A percentile compares a stretch with the other conserved stretches of the same genome.
These are phyloP conservation scores for Coniferiporia weirii DNA, from an alignment of 1,284 basidiomycete genomes.

Conservation along the genomic window DNA sequence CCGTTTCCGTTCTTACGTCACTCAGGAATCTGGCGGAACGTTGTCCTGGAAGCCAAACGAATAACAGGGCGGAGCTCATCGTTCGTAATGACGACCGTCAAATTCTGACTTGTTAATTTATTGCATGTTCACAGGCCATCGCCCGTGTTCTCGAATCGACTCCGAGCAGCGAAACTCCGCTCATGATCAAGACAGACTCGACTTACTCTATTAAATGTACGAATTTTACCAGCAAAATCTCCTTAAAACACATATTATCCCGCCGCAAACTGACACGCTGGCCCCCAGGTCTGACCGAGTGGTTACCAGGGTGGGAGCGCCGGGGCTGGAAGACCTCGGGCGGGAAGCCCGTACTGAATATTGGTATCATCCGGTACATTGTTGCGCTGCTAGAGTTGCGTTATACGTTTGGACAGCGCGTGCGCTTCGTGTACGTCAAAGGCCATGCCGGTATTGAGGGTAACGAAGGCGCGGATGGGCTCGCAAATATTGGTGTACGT, in stretches of 20 bases:
- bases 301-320: slow-evolving; percentile 58
- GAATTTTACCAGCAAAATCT: slow-evolving; percentile 16
- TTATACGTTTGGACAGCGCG: slow-evolving; percentile 41
- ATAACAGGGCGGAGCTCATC: slow-evolving; percentile 83
- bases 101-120: background rate
- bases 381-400: slow-evolving; percentile 48
- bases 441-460: slow-evolving; percentile 69
- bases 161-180: slow-evolving; percentile 44
- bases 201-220: slow-evolving; percentile 68
- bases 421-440: slow-evolving; percentile 60
- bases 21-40: slow-evolving; percentile 70
- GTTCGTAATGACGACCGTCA: slow-evolving; percentile 37
- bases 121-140: slow-evolving; percentile 53
- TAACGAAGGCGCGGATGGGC: slow-evolving; percentile 73
- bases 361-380: slow-evolving; percentile 57
- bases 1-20: background rate
- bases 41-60: slow-evolving; percentile 80
- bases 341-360: slow-evolving; percentile 61
- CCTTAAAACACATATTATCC: background rate
- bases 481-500: slow-evolving; percentile 54
- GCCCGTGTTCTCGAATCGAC: slow-evolving; percentile 65
- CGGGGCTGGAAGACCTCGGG: slow-evolving; percentile 45
- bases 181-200: slow-evolving; percentile 75
- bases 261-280: background rate
- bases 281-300: slow-evolving; percentile 51